Base-by-base conservation (phyloP, 106 monocot genomes). In the Dendrobium chrysotoxum region DNA sequence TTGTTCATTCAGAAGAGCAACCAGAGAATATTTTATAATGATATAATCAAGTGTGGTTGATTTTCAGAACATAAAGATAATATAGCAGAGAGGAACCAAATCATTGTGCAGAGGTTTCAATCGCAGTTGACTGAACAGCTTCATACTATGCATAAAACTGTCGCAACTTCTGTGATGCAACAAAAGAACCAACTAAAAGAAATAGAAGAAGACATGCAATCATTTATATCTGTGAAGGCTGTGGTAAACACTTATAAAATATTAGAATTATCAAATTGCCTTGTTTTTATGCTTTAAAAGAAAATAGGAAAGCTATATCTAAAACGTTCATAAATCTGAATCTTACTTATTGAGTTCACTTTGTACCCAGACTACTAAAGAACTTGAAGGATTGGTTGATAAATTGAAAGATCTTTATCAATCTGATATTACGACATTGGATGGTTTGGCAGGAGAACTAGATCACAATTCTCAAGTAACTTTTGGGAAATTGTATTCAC, bases 161-260 rank as follows among this genome's bases (percentile, higher is more conserved):
- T 91, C 46, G 88, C 94, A 72, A 20, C 67, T 75, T 90, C 89
- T 83, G 84, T 88, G 16, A 75, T 75, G 54, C 84, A 90, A 80
- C 94, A 92, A 80, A 91, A 94, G 75, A 86, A 54, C 76, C 89
- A 91, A 80, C 80, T 94, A 64, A 88, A 88, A 80, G 88, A 88
- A 88, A 83, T 94, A 78, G 88, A 90, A 65, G 85, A 88, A 15
- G 85, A 85, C 30, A 86, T 94, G 89, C 83, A 84, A 80, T 82
- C 82, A 23, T 95, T 89, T 86, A 61, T 88, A 77, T 86, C 86
- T 55, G 80, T 71, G 68, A 95, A 95, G 77, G 57, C 78, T 66
- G 55, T 88, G 90, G 92, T 90, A 85, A 12, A 28, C 23, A 42
- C 44, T 7, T 55, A 25, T 25, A 70, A 70, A 31, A 70, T 61